phyloP scores from a whole-genome alignment of 805 yeast genomes.

The Candida morakotiae region DNA sequence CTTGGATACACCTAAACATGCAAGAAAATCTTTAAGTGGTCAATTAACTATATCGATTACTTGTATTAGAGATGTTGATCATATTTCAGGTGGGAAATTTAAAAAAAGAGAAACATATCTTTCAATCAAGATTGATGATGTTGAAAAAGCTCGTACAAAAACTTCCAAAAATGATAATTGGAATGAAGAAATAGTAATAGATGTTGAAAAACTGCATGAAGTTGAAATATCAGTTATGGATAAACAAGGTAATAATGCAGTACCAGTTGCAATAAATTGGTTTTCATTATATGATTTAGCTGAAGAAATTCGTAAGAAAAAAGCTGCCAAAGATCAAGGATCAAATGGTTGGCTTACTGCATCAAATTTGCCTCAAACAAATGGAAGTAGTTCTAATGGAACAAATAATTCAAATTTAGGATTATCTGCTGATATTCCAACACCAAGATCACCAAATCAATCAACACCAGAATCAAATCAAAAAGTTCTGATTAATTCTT shows the following conservation, averaged over 20 bases:
- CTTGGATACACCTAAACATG: conserved; percentile 64
- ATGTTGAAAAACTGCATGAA: conserved; percentile 89
- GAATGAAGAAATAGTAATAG: conserved; percentile 77
- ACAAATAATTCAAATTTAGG: conserved; percentile 2
- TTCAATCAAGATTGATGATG: conserved; percentile 83
- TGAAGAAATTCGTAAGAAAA: conserved; percentile 90
- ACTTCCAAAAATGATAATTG: conserved; percentile 74
- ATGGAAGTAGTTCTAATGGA: conserved; percentile 6
- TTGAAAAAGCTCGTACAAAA: conserved; percentile 71
- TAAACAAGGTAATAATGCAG: conserved; percentile 48
- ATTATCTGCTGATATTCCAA: conserved; percentile 3
- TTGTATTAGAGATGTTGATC: conserved; percentile 86
- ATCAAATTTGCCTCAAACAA: conserved; percentile 38
- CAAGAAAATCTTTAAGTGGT: conserved; percentile 84
- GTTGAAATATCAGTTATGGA: conserved; percentile 86
- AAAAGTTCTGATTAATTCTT: conserved; percentile 56
- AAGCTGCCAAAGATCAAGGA: conserved; percentile 69
- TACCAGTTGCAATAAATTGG: conserved; percentile 94
- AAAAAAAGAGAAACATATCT: conserved; percentile 78
- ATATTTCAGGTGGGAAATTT: conserved; percentile 78
- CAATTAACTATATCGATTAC: conserved; percentile 66
- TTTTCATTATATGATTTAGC: conserved; percentile 84
- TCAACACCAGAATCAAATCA: conserved; percentile 10
- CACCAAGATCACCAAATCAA: conserved; percentile 1
- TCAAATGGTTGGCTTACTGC: conserved; percentile 89